Percentiles rank a stretch among this genome's conserved stretches.
phyloP scores from a whole-genome alignment of 768 basidiomycete species.

The Tulasnella sp. region DNA sequence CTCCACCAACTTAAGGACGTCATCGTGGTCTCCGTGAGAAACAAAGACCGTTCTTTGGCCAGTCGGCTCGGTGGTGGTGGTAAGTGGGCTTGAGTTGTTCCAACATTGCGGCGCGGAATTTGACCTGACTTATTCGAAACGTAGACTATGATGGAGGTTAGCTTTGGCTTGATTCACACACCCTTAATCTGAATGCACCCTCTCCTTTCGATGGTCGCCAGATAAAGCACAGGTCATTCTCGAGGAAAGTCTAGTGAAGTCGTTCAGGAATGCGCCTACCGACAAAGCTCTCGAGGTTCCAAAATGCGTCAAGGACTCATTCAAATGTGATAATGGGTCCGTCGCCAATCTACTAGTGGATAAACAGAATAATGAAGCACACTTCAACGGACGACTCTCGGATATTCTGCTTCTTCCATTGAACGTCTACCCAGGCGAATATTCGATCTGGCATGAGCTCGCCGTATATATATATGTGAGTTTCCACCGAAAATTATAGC shows the following conservation, averaged over 20 bases:
- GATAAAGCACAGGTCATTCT: slow-evolving; percentile 15
- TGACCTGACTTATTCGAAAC: background rate
- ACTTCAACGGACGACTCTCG: background rate
- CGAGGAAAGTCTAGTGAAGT: background rate
- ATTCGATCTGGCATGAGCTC: slow-evolving; percentile 14
- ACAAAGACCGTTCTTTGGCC: slow-evolving; percentile 1
- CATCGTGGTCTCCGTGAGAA: slow-evolving; percentile 1
- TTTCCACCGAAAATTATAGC: background rate
- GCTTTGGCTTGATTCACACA: background rate
- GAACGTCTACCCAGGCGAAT: slow-evolving; percentile 12
- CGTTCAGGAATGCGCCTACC: slow-evolving; percentile 9
- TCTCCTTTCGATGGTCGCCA: background rate
- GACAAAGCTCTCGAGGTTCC: slow-evolving; percentile 20
- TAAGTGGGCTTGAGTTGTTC: background rate
- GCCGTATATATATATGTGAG: slow-evolving; percentile 3
- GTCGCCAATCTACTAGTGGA: background rate
- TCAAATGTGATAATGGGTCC: background rate
- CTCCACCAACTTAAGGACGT: slow-evolving; percentile 12
- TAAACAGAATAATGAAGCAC: background rate
- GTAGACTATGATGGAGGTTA: slow-evolving; percentile 27
- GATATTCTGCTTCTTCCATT: slow-evolving; percentile 19
- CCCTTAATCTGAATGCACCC: background rate
- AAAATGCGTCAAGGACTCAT: background rate
- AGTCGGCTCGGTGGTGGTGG: background rate
- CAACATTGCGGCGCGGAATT: background rate